phyloP scores from a whole-genome alignment of 306 rosid species.

The Citrullus mucosospermus region DNA sequence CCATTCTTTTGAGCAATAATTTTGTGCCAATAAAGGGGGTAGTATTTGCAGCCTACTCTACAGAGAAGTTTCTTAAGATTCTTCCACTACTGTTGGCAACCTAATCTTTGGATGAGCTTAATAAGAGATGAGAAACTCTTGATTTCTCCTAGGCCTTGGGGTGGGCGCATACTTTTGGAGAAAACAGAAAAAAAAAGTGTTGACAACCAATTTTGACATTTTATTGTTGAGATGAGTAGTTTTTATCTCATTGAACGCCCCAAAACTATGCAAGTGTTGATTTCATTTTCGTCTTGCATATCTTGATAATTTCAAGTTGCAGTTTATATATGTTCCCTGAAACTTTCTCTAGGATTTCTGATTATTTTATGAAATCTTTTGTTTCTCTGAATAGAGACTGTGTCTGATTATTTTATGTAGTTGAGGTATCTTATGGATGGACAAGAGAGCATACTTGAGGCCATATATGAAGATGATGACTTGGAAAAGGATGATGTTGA shows the following conservation, averaged over 20 bases:
- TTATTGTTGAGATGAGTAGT: neutral
- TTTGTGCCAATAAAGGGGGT: neutral
- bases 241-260: neutral
- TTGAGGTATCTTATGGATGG: slow-evolving; percentile 34
- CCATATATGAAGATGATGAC: slow-evolving; percentile 39
- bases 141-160: neutral
- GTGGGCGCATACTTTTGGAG: neutral
- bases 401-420: neutral
- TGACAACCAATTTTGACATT: neutral
- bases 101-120: no score
- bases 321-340: neutral
- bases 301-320: neutral
- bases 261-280: neutral
- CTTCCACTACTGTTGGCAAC: neutral
- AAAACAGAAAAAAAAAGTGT: neutral
- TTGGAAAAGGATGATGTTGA: slow-evolving; percentile 50
- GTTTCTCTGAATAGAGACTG: neutral
- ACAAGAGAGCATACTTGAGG: slow-evolving; percentile 49
- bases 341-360: neutral
- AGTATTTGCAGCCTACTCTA: neutral
- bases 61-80: neutral
- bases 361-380: neutral
- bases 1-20: neutral
- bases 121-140: no score
- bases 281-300: neutral